Evolutionary conservation across 257 asterid species (phyloP), one percentile per base, ranked within the genome.

Genomic region (Fraxinus pennsylvanica): DNA sequence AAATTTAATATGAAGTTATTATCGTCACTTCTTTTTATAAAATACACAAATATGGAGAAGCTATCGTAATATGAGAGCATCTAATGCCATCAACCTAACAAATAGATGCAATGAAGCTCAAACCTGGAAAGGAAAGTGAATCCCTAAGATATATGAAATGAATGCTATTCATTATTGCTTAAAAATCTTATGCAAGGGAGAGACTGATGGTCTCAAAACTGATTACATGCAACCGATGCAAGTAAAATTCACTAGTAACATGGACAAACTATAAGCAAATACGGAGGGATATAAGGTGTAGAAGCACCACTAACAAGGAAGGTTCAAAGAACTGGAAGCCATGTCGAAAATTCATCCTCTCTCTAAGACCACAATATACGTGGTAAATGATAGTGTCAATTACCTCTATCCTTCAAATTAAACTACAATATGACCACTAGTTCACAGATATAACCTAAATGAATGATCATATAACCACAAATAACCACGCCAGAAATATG

Each of bases 121-220:
- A 17, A 6, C 38, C 69, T 35, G 21, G 63, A 12, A 71, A 45
- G 47, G 54, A 68, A 69, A 73, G 35, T n/a, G 71, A 73, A 68
- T 45, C 32, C 68, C 50, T 43, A 57, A 43, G 68, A 33, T 39
- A 41, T 47, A 38, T 13, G 50, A 47, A 74, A 63, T 5, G 19
- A 30, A 32, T 68, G 52, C 29, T 67, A 76, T 10, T 76, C 19
- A 30, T 10, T 38, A 15, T 50, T 8, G 21, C 73, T 59, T 13
- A 27, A 36, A 41, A 72, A 57, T 57, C 66, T 57, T 57, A 57
- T 57, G 29, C 27, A n/a, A n/a, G 66, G 66, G 66, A 57, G 12
- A 59, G 29, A 74, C 9, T 27, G 69, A 68, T 73, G 80, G 75
- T 47, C 15, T 8, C 78, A 59, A 17, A 78, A 81, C 54, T 39